Evolutionary conservation across 2,329 filamentous ascomycete genomes (phyloP).

Genomic region (Didymosphaeria variabile): DNA sequence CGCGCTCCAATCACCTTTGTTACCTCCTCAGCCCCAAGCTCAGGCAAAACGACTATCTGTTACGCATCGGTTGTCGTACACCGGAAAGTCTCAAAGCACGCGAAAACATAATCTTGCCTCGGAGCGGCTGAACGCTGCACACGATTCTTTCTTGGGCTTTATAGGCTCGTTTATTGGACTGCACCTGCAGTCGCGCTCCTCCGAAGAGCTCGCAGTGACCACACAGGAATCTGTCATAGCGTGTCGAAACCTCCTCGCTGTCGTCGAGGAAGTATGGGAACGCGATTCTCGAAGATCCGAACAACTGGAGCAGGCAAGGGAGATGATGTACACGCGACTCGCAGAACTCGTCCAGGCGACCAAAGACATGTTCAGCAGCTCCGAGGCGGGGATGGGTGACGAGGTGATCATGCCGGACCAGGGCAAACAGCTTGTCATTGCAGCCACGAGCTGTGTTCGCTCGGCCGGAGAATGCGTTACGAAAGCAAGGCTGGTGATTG

Average conservation of each 20-base stretch:
- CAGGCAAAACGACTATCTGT: conserved; percentile 60
- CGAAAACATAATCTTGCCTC: conserved; percentile 80
- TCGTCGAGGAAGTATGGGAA: conserved; percentile 83
- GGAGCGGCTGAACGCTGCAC: conserved; percentile 78
- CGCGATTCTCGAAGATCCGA: conserved; percentile 76
- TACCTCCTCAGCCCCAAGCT: conserved; percentile 35
- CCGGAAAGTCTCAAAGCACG: conserved; percentile 69
- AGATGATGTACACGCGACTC: conserved; percentile 81
- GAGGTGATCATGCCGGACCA: conserved; percentile 83
- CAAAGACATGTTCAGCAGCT: conserved; percentile 76
- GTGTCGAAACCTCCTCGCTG: conserved; percentile 78
- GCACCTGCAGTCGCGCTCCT: conserved; percentile 90
- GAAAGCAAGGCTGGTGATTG: conserved; percentile 84
- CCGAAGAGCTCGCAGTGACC: conserved; percentile 80
- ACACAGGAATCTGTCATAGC: conserved; percentile 86
- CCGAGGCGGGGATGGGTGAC: conserved; percentile 73
- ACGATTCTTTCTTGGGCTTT: conserved; percentile 89
- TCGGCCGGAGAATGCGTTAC: conserved; percentile 91
- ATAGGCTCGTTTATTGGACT: conserved; percentile 94
- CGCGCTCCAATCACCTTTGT: conserved; percentile 40
- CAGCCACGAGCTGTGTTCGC: conserved; percentile 87
- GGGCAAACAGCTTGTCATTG: conserved; percentile 76
- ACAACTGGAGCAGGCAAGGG: conserved; percentile 72
- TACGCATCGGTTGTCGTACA: conserved; percentile 80
- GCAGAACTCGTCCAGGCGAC: conserved; percentile 83